These are phyloP conservation scores for Fraxinus dipetala DNA, from an alignment of 305 asterid species.

Conservation along the genomic window DNA sequence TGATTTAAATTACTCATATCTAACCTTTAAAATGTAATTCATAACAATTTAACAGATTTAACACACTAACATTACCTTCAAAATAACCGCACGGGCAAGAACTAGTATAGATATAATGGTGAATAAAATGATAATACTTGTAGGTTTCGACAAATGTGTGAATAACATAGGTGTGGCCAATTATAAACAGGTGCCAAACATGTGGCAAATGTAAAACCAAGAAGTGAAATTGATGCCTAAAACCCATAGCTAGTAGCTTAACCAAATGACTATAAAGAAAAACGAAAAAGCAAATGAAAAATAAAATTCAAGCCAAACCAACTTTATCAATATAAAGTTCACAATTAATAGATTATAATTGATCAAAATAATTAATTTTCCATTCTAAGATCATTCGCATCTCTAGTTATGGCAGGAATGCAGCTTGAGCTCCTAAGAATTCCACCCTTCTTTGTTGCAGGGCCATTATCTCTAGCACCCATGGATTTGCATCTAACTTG, in stretches of 20 bases:
- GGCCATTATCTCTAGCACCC: slow-evolving; percentile 30
- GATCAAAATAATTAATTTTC: background rate
- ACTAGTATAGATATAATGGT: background rate
- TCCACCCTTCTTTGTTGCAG: slow-evolving; percentile 26
- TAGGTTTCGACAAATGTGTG: background rate
- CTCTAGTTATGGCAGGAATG: slow-evolving; percentile 44
- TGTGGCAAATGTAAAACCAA: too few relatives aligned
- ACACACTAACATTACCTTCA: too few relatives aligned
- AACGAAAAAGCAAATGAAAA: background rate
- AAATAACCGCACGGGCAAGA: too few relatives aligned
- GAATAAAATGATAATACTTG: background rate
- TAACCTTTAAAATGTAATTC: too few relatives aligned
- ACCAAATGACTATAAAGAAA: background rate
- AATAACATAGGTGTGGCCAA: background rate
- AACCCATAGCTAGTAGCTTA: background rate
- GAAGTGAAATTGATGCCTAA: background rate
- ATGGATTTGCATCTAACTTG: slow-evolving; percentile 26
- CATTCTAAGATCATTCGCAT: slow-evolving; percentile 26
- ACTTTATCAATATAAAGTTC: background rate
- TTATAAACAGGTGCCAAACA: background rate
- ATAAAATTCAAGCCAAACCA: background rate
- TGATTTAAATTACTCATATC: too few relatives aligned
- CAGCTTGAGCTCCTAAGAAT: slow-evolving; percentile 47
- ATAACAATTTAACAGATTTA: too few relatives aligned
- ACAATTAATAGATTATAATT: background rate